These are phyloP conservation scores for Boletales sp. DNA, from an alignment of 768 basidiomycete species.

Conservation along the genomic window DNA sequence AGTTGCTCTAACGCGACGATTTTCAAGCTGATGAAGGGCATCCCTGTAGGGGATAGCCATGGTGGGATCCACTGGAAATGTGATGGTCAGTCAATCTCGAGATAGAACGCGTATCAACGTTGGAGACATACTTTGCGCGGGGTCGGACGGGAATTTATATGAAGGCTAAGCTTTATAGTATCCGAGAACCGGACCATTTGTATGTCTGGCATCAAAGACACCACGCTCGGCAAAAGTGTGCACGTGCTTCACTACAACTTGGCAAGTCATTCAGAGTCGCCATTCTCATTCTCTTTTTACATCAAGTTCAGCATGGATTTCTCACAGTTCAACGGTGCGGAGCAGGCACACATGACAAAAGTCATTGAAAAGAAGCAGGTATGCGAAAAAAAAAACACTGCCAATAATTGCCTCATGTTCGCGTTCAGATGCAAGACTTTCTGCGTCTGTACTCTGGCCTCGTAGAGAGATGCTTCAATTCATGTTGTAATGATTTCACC, in stretches of 20 bases:
- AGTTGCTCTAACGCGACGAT: conserved; percentile 80
- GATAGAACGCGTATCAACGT: conserved; percentile 3
- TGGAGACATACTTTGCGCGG: conserved; percentile 18
- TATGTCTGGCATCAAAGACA: neutral
- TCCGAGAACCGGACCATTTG: no score
- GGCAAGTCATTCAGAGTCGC: no score
- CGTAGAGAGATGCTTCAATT: conserved; percentile 93
- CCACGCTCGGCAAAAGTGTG: conserved; percentile 3
- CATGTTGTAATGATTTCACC: conserved; percentile 96
- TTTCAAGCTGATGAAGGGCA: conserved; percentile 78
- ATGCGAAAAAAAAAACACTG: conserved; percentile 9
- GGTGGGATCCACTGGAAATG: conserved; percentile 38
- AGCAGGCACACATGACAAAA: conserved; percentile 95
- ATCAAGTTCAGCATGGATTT: conserved; percentile 68
- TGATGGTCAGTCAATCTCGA: conserved; percentile 13
- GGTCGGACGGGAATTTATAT: no score
- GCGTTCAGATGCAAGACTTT: conserved; percentile 93
- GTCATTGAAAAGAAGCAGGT: conserved; percentile 98
- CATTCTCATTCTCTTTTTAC: neutral
- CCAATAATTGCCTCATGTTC: conserved; percentile 1
- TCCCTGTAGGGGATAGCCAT: conserved; percentile 78
- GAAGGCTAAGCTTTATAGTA: no score
- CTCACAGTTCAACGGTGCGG: conserved; percentile 81
- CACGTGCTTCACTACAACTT: conserved; percentile 2
- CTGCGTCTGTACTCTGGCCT: conserved; percentile 91